Conservation (phyloP, 257 asterid species). For the Ligustrum vulgare region DNA sequence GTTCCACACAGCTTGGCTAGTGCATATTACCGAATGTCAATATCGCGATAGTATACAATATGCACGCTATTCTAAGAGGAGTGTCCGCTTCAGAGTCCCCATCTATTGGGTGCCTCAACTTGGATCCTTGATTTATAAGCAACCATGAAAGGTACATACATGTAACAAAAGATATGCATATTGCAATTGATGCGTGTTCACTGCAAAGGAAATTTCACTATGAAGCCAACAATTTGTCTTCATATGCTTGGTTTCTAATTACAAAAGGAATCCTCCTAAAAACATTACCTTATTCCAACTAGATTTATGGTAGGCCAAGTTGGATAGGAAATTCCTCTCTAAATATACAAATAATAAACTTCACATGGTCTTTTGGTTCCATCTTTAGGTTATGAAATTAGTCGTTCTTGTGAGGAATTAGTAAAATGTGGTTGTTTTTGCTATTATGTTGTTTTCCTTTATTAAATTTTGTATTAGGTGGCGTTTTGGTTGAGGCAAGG, state of each 20-base stretch:
- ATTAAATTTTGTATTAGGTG: conserved; percentile 64
- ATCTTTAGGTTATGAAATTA: conserved; percentile 17
- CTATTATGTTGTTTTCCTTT: conserved; percentile 51
- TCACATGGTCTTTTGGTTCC: conserved; percentile 52
- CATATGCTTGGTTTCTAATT: conserved; percentile 31
- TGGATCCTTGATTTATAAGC: conserved; percentile 24
- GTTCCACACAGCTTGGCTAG: too few species aligned
- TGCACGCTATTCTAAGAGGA: not conserved
- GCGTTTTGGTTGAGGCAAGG: conserved; percentile 53
- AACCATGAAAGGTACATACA: conserved; percentile 17
- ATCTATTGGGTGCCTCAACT: conserved; percentile 19
- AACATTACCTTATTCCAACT: conserved; percentile 18
- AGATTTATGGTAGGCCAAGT: conserved; percentile 21
- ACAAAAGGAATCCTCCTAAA: conserved; percentile 21
- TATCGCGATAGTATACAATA: not conserved
- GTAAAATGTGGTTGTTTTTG: conserved; percentile 37
- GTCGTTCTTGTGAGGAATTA: conserved; percentile 19
- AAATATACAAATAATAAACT: conserved; percentile 27
- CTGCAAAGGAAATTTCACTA: conserved; percentile 16
- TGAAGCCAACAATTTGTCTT: conserved; percentile 44
- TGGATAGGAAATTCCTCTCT: conserved; percentile 26
- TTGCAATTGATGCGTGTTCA: conserved; percentile 31
- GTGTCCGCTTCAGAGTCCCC: not conserved
- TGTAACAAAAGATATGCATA: conserved; percentile 21
- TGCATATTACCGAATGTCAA: too few species aligned